phyloP scores from a whole-genome alignment of 2,329 filamentous ascomycete genomes.

The Diaporthe australafricana region DNA sequence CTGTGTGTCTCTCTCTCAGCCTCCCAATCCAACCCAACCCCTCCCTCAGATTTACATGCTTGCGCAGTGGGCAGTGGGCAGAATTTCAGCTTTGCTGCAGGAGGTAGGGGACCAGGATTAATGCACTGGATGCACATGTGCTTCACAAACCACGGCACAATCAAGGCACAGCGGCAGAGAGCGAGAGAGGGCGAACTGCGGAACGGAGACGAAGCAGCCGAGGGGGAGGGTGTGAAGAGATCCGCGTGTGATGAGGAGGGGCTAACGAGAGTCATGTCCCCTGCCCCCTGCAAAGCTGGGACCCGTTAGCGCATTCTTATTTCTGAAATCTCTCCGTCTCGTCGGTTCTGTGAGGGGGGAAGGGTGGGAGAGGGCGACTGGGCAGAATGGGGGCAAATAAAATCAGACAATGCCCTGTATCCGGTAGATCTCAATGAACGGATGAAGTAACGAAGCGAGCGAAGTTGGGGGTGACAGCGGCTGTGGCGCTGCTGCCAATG shows the following conservation, averaged over 20 bases:
- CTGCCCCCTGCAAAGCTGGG: slow-evolving; percentile 21
- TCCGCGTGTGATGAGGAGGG: slow-evolving; percentile 1
- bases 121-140: too few species aligned
- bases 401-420: background rate
- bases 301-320: slow-evolving; percentile 15
- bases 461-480: slow-evolving; percentile 21
- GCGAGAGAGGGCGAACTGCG: background rate
- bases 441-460: background rate
- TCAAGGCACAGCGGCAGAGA: too few species aligned
- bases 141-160: too few species aligned
- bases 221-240: background rate
- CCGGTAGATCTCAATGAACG: background rate
- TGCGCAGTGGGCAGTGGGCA: too few species aligned
- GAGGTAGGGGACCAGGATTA: slow-evolving; percentile 9
- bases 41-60: background rate
- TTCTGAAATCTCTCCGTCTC: slow-evolving; percentile 22
- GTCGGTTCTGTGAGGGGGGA: too few species aligned
- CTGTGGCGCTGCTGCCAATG: slow-evolving; percentile 2
- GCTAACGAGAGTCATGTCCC: slow-evolving; percentile 19
- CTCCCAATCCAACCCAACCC: background rate
- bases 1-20: too few species aligned
- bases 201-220: slow-evolving; percentile 5
- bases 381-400: background rate
- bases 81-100: slow-evolving; percentile 4
- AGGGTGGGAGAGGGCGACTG: too few species aligned